Base-by-base conservation (phyloP, 768 basidiomycete genomes). In the Lyophyllum semitale region DNA sequence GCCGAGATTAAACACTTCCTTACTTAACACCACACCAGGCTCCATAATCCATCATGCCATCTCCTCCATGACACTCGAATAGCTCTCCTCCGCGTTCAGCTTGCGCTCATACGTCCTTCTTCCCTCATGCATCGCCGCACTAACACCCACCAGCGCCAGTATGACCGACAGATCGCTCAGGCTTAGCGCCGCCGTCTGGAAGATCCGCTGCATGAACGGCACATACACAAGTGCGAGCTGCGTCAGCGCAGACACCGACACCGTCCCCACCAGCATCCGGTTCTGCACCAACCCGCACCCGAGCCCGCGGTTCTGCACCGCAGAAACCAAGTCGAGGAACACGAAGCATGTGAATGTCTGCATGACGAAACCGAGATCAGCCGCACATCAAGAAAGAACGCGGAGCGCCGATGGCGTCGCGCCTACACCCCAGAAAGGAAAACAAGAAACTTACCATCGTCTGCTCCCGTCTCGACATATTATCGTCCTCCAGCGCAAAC, bases 291-390 rank as follows among this genome's bases (percentile, higher is more conserved):
- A 66, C 6, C 85, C 87, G 62, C 94, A 96, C 40, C 88, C 86
- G 15, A 98, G 82, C 11, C 94, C 94, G 51, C 96, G 91, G 70
- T 92, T 96, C 69, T 98, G 95, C 29, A 97, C 71, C 1, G 96
- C 96, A 35, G 95, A 98, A 9, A 94, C 90, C 41, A 98, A 84
- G 71, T 98, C 96, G 58, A 98, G 88, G 78, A 98, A 92, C 54
- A 98, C 96, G 73, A 98, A 98, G 67, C 87, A 89, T 17, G 95
- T 91, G 72, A 98, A 98, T 23, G 96, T 97, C 96, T 97, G 70
- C 32, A 12, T 15, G 40, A 54, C 51, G 45, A 60, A n/a, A n/a
- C n/a, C n/a, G n/a, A 51, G 48, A 63, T 41, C 48, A 30, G 38
- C 22, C 51, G 57, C 8, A 6, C 4, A 33, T 47, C n/a, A n/a